Evolutionary conservation across 176 grass and related monocot species (phyloP), one percentile per base, ranked within the genome.

Genomic region (Rhipidocladum racemiflorum): DNA sequence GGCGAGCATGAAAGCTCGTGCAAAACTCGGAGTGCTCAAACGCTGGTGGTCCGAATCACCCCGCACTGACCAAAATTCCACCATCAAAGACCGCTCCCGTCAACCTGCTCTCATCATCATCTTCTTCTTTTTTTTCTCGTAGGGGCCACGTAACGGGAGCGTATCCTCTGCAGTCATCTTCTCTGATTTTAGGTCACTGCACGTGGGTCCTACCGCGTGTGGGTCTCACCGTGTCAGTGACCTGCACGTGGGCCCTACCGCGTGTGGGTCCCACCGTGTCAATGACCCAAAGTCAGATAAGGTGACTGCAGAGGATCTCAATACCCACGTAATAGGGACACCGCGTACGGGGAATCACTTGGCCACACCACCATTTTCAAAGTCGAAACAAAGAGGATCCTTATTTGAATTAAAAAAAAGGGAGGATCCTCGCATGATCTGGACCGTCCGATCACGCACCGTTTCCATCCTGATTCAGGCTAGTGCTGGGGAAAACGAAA

Each of bases 11-110:
- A 49, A 18, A 59, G 67, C 34, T 29, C 14, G 63, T 34, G n/a
- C 27, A 11, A 11, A 3, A 10, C 28, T 48, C 27, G 1, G 29
- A 82, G 71, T 67, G 51, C n/a, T 53, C 51, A 2, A 59, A 50
- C 42, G 27, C 9, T 30, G 75, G 65, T 78, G 65, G 30, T 54
- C 23, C 42, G 68, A 54, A 55, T 75, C 71, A 46, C 45, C 9
- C 35, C 82, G 72, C 72, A 30, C 72, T 27, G n/a, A 17, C 29
- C 16, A 28, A 15, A 48, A 32, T 80, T 36, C 48, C 77, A 74
- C 69, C 77, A 67, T 68, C 61, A 75, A 66, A 49, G 70, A n/a
- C 51, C 76, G n/a, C n/a, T n/a, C 76, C 54, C 27, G 79, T 83
- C 73, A 72, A 82, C 65, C 28, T 12, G 32, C 32, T 64, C 28